Conservation (phyloP, 345 rosid genomes). For the Corchorus olitorius region DNA sequence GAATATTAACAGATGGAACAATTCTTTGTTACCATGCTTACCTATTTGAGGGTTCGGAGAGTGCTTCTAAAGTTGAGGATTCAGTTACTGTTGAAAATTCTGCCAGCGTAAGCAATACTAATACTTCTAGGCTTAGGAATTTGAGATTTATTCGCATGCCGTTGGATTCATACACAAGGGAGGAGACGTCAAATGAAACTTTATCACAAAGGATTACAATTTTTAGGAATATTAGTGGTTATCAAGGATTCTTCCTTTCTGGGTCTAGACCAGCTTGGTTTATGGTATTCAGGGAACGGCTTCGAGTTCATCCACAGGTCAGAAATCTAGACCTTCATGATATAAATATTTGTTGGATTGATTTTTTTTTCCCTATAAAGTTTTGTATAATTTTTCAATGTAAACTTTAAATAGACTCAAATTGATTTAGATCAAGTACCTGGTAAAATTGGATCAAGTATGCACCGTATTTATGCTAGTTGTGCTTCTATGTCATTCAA, state of each 20-base stretch:
- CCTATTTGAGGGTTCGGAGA: conserved; percentile 78
- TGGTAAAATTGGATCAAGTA: not conserved
- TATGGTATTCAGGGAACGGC: conserved; percentile 91
- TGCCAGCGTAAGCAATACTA: conserved; percentile 40
- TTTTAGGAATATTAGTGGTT: conserved; percentile 83
- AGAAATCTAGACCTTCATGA: conserved; percentile 22
- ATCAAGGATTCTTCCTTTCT: conserved; percentile 92
- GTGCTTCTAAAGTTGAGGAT: conserved; percentile 58
- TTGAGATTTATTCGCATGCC: conserved; percentile 72
- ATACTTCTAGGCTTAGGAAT: conserved; percentile 83
- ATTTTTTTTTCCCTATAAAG: not conserved
- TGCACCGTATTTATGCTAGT: not conserved
- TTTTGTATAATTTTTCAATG: conserved; percentile 9
- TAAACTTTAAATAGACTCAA: not conserved
- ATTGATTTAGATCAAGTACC: not conserved
- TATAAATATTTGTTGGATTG: not conserved
- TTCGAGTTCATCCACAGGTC: conserved; percentile 98
- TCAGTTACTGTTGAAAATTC: conserved; percentile 46
- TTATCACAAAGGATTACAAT: conserved; percentile 68
- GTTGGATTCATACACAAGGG: conserved; percentile 80
- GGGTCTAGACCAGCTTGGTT: conserved; percentile 98
- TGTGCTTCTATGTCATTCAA: not conserved
- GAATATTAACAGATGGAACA: conserved; percentile 92
- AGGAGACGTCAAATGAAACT: conserved; percentile 59
- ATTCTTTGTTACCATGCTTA: conserved; percentile 92